These are phyloP conservation scores for Orbilia brochopaga DNA, from an alignment of 2,329 filamentous ascomycete species.

Conservation along the genomic window DNA sequence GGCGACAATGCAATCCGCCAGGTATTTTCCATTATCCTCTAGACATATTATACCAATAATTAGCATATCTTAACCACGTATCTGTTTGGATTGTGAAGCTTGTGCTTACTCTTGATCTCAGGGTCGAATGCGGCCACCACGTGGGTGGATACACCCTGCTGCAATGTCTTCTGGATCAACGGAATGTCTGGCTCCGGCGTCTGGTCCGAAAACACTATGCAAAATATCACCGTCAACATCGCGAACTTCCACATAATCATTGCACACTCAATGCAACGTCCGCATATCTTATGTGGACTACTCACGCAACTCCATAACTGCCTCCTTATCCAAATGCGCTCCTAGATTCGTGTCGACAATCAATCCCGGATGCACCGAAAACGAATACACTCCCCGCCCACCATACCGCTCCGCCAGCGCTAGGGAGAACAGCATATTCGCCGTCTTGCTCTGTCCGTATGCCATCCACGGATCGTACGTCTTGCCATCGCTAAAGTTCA, in stretches of 20 bases:
- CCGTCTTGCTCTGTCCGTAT: slow-evolving; percentile 64
- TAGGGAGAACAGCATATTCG: slow-evolving; percentile 61
- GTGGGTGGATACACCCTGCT: slow-evolving; percentile 58
- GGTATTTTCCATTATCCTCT: slow-evolving; percentile 49
- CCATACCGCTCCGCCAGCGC: slow-evolving; percentile 58
- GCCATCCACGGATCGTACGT: slow-evolving; percentile 58
- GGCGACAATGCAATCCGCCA: slow-evolving; percentile 28
- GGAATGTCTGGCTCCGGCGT: slow-evolving; percentile 17
- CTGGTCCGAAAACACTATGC: slow-evolving; percentile 18
- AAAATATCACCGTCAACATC: slow-evolving; percentile 3
- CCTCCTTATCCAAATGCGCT: slow-evolving; percentile 17
- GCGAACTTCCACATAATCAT: slow-evolving; percentile 58
- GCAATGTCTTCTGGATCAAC: slow-evolving; percentile 18
- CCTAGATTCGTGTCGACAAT: slow-evolving; percentile 21
- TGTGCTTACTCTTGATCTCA: slow-evolving; percentile 55
- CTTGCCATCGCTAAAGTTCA: slow-evolving; percentile 59
- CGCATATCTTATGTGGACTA: background rate
- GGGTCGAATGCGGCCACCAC: slow-evolving; percentile 60
- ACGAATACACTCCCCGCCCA: slow-evolving; percentile 57
- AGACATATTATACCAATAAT: too few relatives aligned
- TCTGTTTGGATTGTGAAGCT: background rate
- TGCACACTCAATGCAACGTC: background rate
- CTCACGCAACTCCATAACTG: slow-evolving; percentile 25
- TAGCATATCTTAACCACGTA: too few relatives aligned
- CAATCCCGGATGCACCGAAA: slow-evolving; percentile 59